phyloP scores from a whole-genome alignment of 2,329 filamentous ascomycete species.

The Pyricularia sp. region DNA sequence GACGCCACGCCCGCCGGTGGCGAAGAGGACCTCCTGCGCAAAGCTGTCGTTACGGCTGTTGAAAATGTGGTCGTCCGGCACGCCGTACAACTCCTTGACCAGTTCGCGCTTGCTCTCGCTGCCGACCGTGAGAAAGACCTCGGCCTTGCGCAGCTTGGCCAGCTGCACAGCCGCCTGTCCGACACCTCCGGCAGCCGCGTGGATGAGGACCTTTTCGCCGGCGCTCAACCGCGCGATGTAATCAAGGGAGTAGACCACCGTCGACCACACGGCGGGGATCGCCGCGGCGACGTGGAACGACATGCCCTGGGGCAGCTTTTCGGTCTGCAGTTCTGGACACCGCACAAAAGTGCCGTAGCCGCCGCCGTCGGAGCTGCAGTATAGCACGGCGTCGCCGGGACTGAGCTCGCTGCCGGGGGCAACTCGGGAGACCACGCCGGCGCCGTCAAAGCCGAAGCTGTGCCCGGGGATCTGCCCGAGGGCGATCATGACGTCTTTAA shows the following conservation, averaged over 20 bases:
- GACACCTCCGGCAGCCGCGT: conserved; percentile 28
- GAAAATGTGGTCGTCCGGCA: conserved; percentile 6
- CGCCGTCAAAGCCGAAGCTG: conserved; percentile 19
- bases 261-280: conserved; percentile 25
- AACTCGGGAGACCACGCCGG: conserved; percentile 18
- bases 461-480: conserved; percentile 21
- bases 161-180: conserved; percentile 33
- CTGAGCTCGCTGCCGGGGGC: conserved; percentile 14
- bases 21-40: background rate
- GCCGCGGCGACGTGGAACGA: background rate
- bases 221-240: conserved; percentile 17
- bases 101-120: conserved; percentile 2
- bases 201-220: conserved; percentile 27
- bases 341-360: conserved; percentile 4
- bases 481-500: conserved; percentile 28
- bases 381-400: conserved; percentile 18
- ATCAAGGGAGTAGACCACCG: conserved; percentile 30
- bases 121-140: conserved; percentile 11
- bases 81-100: conserved; percentile 1
- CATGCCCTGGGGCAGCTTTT: background rate
- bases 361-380: conserved; percentile 5
- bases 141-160: conserved; percentile 23
- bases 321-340: background rate
- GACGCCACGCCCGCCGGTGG: background rate
- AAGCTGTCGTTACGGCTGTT: conserved; percentile 6